A percentile compares a stretch with the other conserved stretches of the same genome.
phyloP scores from a whole-genome alignment of 2,329 filamentous ascomycete genomes.

The Curvularia hawaiiensis region DNA sequence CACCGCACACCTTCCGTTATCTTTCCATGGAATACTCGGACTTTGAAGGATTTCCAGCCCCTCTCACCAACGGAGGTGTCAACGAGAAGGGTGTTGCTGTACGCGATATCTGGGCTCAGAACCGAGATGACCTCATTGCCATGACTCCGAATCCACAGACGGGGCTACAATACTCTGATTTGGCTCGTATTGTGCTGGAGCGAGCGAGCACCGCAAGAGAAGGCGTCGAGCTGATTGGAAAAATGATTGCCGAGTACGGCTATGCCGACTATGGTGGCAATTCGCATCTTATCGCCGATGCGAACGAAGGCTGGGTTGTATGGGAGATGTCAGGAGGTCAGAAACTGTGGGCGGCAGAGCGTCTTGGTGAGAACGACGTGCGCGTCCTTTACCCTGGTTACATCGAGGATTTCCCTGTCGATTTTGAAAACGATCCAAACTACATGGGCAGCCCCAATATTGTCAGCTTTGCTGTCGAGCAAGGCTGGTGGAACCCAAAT shows the following conservation, averaged over 20 bases:
- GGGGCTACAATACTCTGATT: conserved; percentile 51
- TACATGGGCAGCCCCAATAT: conserved; percentile 44
- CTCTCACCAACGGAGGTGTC: conserved; percentile 52
- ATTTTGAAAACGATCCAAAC: conserved; percentile 36
- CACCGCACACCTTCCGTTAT: conserved; percentile 41
- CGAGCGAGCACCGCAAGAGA: conserved; percentile 49
- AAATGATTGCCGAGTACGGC: conserved; percentile 48
- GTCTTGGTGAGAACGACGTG: conserved; percentile 38
- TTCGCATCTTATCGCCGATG: conserved; percentile 51
- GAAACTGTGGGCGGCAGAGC: conserved; percentile 45
- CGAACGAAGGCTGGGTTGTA: conserved; percentile 45
- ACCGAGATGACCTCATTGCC: conserved; percentile 46
- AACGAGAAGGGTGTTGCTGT: conserved; percentile 52
- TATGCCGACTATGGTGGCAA: conserved; percentile 53
- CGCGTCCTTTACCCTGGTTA: conserved; percentile 46
- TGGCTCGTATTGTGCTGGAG: conserved; percentile 50
- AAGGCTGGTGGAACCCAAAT: conserved; percentile 44
- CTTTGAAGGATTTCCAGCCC: conserved; percentile 52
- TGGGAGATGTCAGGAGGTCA: conserved; percentile 44
- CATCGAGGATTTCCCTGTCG: conserved; percentile 44
- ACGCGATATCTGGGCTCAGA: conserved; percentile 51
- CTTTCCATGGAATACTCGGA: conserved; percentile 48
- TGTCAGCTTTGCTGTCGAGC: conserved; percentile 43
- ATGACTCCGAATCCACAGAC: conserved; percentile 51
- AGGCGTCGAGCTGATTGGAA: conserved; percentile 52